These are phyloP conservation scores for Aspergillus brunneoviolaceus DNA, from an alignment of 2,329 filamentous ascomycete species.

Conservation along the genomic window DNA sequence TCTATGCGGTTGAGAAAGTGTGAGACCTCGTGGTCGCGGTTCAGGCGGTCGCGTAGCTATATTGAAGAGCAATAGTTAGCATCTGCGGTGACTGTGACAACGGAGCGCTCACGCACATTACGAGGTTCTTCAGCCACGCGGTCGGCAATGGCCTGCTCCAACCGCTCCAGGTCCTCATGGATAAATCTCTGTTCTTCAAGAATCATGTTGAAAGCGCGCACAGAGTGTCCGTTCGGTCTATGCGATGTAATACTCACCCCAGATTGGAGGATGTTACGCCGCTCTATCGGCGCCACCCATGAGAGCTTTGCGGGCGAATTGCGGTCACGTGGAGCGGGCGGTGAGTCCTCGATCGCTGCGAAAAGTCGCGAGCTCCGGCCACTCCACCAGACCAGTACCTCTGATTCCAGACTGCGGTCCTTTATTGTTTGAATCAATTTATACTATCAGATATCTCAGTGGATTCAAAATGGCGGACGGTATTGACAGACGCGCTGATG, in stretches of 20 bases:
- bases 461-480: slow-evolving; percentile 76
- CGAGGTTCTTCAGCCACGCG: slow-evolving; percentile 84
- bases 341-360: slow-evolving; percentile 18
- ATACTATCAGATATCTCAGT: not conserved
- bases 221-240: not conserved
- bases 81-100: slow-evolving; percentile 6
- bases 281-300: slow-evolving; percentile 13
- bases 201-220: slow-evolving; percentile 57
- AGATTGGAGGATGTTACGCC: not conserved
- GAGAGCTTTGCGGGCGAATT: slow-evolving; percentile 27
- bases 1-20: slow-evolving; percentile 86
- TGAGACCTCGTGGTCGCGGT: slow-evolving; percentile 87
- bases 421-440: slow-evolving; percentile 6
- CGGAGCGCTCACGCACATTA: slow-evolving; percentile 60
- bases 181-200: slow-evolving; percentile 91
- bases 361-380: slow-evolving; percentile 24
- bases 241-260: not conserved
- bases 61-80: slow-evolving; percentile 20
- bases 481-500: slow-evolving; percentile 86
- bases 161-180: slow-evolving; percentile 92
- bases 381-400: slow-evolving; percentile 8
- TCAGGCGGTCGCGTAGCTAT: slow-evolving; percentile 82
- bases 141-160: slow-evolving; percentile 91
- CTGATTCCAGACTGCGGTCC: not conserved
- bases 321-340: slow-evolving; percentile 25